Evolutionary conservation across 352 stramenopile genomes (phyloP), one percentile per base, ranked within the genome.

Genomic region (Phytophthora chlamydospora): DNA sequence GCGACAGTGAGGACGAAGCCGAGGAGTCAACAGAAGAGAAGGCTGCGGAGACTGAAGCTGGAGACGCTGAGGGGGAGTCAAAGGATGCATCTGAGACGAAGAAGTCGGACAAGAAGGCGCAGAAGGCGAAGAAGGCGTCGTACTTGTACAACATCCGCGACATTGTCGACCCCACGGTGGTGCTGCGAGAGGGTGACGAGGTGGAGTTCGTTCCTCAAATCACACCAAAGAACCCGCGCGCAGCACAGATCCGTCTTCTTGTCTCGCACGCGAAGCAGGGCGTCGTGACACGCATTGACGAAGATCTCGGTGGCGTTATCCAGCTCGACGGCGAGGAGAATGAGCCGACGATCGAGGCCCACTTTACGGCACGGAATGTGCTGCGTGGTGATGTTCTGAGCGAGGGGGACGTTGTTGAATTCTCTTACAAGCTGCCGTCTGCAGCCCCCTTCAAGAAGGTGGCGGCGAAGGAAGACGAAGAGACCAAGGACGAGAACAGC

Each of bases 351-450:
- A 17, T 79, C 11, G 76, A 85, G 9, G 70, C 81, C 2, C 64
- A 61, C 13, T 94, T 86, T 58, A 61, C 63, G 4, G 68, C 71
- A 45, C 69, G 78, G 9, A 71, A 75, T 33, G 81, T 94, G 48
- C 70, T 94, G 44, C 77, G 78, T 38, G 77, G 75, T 9, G 81
- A 90, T 41, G 49, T 85, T 10, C 62, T 94, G 3, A 71, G 57
- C 11, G 79, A 85, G 19, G 85, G 83, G 8, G 85, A 94, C 61
- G 80, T 78, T 49, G 83, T 94, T 6, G 81, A 92, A 67, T 92
- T 90, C 77, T 78, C 79, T 27, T 68, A 78, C 41, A 63, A 41
- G 31, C 41, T 35, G 16, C 62, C 38, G 48, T 68, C 51, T 39
- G 62, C 36, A 64, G 71, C 53, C 54, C 62, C 51, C 44, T 75